Conservation (phyloP, 805 yeast genomes). For the Lachancea fermentati region DNA sequence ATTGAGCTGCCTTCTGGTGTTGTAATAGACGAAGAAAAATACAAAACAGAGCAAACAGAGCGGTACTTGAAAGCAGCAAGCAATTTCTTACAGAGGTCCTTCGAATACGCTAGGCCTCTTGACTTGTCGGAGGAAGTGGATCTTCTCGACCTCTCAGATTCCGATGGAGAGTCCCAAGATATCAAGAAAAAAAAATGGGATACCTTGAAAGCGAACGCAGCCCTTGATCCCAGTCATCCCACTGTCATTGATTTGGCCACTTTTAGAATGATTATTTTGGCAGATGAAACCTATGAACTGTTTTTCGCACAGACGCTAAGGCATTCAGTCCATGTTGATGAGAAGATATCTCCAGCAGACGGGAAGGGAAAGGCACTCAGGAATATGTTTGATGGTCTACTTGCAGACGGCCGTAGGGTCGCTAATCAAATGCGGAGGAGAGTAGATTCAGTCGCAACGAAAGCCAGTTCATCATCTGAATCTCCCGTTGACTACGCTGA, state of each 20-base stretch:
- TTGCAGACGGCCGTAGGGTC: constrained; percentile 89
- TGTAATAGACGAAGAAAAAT: constrained; percentile 54
- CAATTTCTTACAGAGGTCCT: constrained; percentile 77
- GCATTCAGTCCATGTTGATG: constrained; percentile 60
- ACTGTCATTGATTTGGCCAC: constrained; percentile 74
- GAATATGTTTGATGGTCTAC: constrained; percentile 83
- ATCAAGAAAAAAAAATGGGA: constrained; percentile 24
- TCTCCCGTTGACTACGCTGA: constrained; percentile 12
- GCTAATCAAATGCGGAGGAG: constrained; percentile 85
- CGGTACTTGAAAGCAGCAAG: constrained; percentile 85
- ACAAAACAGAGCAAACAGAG: constrained; percentile 62
- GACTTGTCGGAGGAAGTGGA: constrained; percentile 38
- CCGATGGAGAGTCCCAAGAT: constrained; percentile 18
- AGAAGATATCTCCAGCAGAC: constrained; percentile 40
- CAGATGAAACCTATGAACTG: constrained; percentile 88
- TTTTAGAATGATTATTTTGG: constrained; percentile 88
- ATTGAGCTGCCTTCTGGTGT: constrained; percentile 54
- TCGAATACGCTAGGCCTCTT: constrained; percentile 80
- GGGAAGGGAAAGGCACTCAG: constrained; percentile 56
- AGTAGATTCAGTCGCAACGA: constrained; percentile 64
- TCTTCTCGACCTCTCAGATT: constrained; percentile 38
- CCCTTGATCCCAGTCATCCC: constrained; percentile 76
- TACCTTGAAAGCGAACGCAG: constrained; percentile 62
- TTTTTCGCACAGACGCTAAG: constrained; percentile 69
- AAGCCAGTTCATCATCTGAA: constrained; percentile 18